Conservation (phyloP, 768 basidiomycete species). For the Serendipita sp. region DNA sequence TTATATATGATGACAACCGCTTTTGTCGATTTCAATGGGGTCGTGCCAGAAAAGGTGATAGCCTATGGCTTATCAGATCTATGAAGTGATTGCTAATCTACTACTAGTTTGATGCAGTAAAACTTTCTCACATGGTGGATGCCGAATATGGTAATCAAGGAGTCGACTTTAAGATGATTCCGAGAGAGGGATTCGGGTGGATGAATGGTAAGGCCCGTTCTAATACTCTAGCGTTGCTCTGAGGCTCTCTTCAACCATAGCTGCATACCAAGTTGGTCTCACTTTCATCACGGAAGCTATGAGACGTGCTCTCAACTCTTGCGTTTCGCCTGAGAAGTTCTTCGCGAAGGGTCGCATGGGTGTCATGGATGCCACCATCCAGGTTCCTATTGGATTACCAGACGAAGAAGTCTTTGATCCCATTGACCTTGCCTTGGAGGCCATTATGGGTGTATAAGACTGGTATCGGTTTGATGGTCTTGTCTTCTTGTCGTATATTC, state of each 20-base stretch:
- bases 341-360: conserved; percentile 25
- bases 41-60: conserved; percentile 88
- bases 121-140: conserved; percentile 86
- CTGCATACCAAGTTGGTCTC: conserved; percentile 92
- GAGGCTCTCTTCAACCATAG: conserved; percentile 23
- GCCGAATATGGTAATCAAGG: conserved; percentile 96
- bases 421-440: conserved; percentile 1
- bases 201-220: conserved; percentile 60
- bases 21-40: conserved; percentile 93
- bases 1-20: conserved; percentile 98
- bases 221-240: background rate
- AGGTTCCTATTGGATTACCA: background rate
- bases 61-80: background rate
- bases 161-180: conserved; percentile 94
- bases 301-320: conserved; percentile 88
- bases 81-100: conserved; percentile 2
- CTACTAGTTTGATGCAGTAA: conserved; percentile 81
- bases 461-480: background rate
- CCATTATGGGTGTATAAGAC: background rate
- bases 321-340: conserved; percentile 85
- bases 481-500: background rate
- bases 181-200: conserved; percentile 96
- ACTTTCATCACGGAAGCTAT: conserved; percentile 86
- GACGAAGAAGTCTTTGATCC: conserved; percentile 4
- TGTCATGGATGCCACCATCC: background rate